Conservation (phyloP, 2,329 filamentous ascomycete species). For the Diplodia scrobiculata region DNA sequence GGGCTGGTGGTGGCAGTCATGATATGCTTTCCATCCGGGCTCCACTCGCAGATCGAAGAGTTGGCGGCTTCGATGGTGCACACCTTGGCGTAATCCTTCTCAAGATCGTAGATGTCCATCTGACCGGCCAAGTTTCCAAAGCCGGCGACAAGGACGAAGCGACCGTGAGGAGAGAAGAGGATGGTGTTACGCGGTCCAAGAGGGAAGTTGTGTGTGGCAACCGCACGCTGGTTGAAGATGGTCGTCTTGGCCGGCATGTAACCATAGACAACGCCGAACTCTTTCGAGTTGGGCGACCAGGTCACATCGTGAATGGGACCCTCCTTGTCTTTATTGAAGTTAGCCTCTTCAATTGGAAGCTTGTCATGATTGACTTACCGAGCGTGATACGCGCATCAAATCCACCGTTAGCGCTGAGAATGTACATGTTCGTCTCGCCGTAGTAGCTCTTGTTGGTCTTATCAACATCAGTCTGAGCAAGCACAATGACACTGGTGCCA, state of each 20-base stretch:
- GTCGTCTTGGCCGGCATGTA: constrained; percentile 99
- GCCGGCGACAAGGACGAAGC: constrained; percentile 89
- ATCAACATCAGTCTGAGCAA: constrained; percentile 97
- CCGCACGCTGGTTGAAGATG: constrained; percentile 89
- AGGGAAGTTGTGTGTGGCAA: constrained; percentile 80
- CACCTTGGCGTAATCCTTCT: constrained; percentile 90
- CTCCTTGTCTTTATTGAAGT: constrained; percentile 71
- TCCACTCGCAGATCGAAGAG: constrained; percentile 95
- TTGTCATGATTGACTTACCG: constrained; percentile 46
- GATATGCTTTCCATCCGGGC: constrained; percentile 91
- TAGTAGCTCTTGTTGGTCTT: constrained; percentile 99
- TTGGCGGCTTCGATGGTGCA: constrained; percentile 94
- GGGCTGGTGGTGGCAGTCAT: constrained; percentile 98
- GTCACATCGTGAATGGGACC: constrained; percentile 96
- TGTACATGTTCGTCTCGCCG: constrained; percentile 94
- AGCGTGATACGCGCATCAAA: constrained; percentile 90
- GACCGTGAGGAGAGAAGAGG: constrained; percentile 87
- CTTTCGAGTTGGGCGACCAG: constrained; percentile 98
- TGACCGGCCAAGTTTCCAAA: constrained; percentile 97
- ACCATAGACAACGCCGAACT: constrained; percentile 96
- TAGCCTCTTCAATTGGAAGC: neutral
- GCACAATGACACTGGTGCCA: constrained; percentile 86
- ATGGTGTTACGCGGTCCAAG: constrained; percentile 92
- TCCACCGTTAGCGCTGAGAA: constrained; percentile 85
- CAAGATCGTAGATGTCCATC: constrained; percentile 95